Conservation (phyloP, 2,329 filamentous ascomycete genomes). For the Fusarium sublunatum region DNA sequence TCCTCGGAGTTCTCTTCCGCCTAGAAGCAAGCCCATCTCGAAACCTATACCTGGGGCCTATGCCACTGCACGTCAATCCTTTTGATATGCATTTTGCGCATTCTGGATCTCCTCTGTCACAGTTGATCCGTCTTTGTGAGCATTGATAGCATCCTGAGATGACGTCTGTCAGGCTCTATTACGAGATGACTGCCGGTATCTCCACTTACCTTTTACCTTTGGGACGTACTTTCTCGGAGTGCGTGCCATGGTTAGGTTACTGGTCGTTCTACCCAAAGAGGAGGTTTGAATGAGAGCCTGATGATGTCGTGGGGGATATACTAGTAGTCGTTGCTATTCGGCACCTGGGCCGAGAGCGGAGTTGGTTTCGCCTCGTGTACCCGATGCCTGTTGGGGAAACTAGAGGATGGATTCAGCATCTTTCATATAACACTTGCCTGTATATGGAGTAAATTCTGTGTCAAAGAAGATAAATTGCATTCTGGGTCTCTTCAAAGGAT, state of each 20-base stretch:
- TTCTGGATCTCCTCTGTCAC: constrained; percentile 48
- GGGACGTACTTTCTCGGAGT: constrained; percentile 31
- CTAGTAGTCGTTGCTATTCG: neutral
- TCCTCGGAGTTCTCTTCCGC: neutral
- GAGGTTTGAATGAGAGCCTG: constrained; percentile 10
- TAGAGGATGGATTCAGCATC: too few species aligned
- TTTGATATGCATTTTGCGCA: constrained; percentile 50
- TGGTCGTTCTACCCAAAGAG: neutral
- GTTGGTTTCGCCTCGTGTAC: constrained; percentile 3
- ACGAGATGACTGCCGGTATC: neutral
- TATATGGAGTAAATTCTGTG: too few species aligned
- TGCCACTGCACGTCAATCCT: constrained; percentile 48
- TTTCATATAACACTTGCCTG: too few species aligned
- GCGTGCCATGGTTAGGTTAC: neutral
- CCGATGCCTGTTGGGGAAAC: neutral
- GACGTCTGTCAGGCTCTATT: neutral
- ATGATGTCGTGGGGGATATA: neutral
- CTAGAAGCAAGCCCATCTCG: constrained; percentile 14
- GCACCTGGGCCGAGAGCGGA: constrained; percentile 9
- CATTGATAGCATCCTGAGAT: constrained; percentile 51
- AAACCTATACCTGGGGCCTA: constrained; percentile 33
- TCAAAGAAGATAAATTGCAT: too few species aligned
- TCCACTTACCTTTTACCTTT: constrained; percentile 38
- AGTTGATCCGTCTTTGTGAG: constrained; percentile 51
- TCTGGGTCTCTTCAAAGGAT: too few species aligned